Conservation (phyloP, 495 filamentous ascomycete genomes). For the Neurospora cerealis region DNA sequence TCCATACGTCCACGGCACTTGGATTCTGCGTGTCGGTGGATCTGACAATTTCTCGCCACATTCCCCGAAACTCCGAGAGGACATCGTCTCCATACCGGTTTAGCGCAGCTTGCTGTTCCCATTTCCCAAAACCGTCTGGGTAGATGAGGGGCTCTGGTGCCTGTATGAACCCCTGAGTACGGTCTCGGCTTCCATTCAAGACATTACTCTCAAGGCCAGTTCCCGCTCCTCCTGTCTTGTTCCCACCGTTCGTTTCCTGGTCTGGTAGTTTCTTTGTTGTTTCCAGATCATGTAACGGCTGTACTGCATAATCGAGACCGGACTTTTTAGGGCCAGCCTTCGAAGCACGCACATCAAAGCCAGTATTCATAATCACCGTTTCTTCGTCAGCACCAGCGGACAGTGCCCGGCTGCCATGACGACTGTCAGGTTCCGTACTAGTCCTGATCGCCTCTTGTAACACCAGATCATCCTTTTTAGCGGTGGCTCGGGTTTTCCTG, state of each 20-base stretch:
- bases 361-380: background rate
- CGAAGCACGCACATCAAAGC: background rate
- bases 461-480: background rate
- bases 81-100: background rate
- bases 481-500: background rate
- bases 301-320: background rate
- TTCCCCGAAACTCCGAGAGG: background rate
- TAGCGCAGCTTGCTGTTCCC: background rate
- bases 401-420: background rate
- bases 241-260: background rate
- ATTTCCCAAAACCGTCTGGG: background rate
- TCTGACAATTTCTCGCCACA: background rate
- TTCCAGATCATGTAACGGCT: background rate
- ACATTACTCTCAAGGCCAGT: background rate
- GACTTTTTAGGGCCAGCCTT: background rate
- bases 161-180: background rate
- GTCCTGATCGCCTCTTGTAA: background rate
- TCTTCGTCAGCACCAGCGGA: background rate
- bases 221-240: background rate
- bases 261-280: background rate
- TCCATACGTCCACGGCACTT: background rate
- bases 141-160: background rate
- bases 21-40: background rate
- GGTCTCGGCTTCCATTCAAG: background rate
- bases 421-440: background rate